Base-by-base conservation (phyloP, 1,284 basidiomycete genomes). In the Rhodotorula sp. region DNA sequence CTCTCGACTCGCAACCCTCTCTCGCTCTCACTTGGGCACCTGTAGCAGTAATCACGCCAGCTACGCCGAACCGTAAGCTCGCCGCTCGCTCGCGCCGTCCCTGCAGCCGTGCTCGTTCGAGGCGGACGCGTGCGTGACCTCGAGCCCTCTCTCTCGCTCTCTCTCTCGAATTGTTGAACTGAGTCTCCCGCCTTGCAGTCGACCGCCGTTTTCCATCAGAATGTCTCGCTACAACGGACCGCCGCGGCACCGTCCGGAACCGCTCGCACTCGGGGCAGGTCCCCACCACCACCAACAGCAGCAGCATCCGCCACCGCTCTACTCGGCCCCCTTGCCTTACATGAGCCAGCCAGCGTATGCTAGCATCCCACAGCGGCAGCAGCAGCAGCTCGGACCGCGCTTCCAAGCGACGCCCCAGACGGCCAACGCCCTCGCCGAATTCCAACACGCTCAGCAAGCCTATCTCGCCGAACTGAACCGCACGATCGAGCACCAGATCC, bases 381-480 rank as follows among this genome's bases (percentile, higher is more conserved):
- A 23, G 16, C 45, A 60, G 52, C 56, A 31, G 19, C 56, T 34
- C 18, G 31, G 21, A 19, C 56, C 31, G 19, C 56, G 34, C 56
- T 34, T 38, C 31, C 54, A 31, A 18, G 23, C 56, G 54, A 59
- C 34, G 61, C 64, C 23, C 10, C 60, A 50, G 43, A 59, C 59
- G 26, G 56, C 63, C 0, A 60, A 59, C 12, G 70, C 70, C 5
- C 59, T 45, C 47, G 26, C 8, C 38, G 55, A 71, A 26, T 71
- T 71, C 28, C 70, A 71, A 50, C n/a, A 49, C 15, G 66, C 56
- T 7, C 70, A 71, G 60, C 38, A 34, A 8, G 70, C 60, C 56
- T 71, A 71, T 59, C 45, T 71, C 2, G 28, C 28, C 31, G 70
- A 68, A 38, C 50, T 67, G 31, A 64, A 71, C 56, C 63, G 65